Evolutionary conservation across 2,329 filamentous ascomycete genomes (phyloP), one percentile per base, ranked within the genome.

Genomic region (Alternaria sp.): DNA sequence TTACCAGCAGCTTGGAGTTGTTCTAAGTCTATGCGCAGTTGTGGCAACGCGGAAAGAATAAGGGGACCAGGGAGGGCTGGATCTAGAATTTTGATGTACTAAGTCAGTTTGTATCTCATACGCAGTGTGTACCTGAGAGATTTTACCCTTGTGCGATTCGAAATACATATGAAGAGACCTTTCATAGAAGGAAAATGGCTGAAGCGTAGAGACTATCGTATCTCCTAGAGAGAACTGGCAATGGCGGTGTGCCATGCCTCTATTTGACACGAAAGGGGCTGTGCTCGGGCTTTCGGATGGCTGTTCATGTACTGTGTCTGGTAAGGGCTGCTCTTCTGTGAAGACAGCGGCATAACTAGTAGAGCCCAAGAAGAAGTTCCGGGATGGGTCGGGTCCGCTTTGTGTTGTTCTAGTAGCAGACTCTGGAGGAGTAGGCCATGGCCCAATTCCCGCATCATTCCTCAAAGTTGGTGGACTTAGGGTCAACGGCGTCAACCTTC

Each of bases 311-410:
- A 76, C 60, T 18, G 74, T 72, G 6, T 77, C 71, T 20, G 74
- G 71, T 30, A 79, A 62, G 3, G 75, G 71, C 8, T 66, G 66
- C 28, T 78, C 71, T 57, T 76, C 75, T 3, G 72, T 73, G 43
- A 79, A 79, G 0, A 79, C 75, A 41, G 72, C 73, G 6, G 77
- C 76, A 67, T 79, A 79, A 60, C 77, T 79, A 8, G 77, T 79
- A 8, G 76, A 79, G 2, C 76, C 77, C 15, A 79, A 65, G 55
- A 75, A 79, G 58, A 78, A 79, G 30, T 71, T 72, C 50, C 75
- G 67, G 10, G 65, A 49, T 11, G 75, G 65, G 45, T 77, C 71
- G n/a, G 71, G 67, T 5, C 51, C 62, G n/a, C 55, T 37, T 55
- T 68, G 68, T 11, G 68, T 66, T 28, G 71, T 63, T 51, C 69